These are phyloP conservation scores for Aspergillus spinulosporus DNA, from an alignment of 2,329 filamentous ascomycete genomes.

Conservation along the genomic window DNA sequence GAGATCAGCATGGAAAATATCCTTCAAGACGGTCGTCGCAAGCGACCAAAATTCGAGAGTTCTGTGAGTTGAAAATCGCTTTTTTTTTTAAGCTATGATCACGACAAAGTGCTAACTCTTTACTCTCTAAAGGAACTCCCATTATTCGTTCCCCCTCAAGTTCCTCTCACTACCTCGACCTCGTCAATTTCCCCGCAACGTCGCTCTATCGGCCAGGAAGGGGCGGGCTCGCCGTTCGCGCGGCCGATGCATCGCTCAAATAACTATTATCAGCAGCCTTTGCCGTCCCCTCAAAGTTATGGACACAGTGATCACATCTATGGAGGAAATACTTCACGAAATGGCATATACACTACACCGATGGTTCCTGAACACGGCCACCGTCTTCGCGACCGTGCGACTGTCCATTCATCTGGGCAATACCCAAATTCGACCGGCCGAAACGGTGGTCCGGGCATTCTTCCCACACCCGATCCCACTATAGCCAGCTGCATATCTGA, in stretches of 20 bases:
- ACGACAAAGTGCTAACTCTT: slow-evolving; percentile 10
- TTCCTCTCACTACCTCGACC: slow-evolving; percentile 91
- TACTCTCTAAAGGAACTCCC: slow-evolving; percentile 73
- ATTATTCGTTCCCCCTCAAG: slow-evolving; percentile 89
- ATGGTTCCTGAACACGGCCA: slow-evolving; percentile 57
- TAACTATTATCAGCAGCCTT: slow-evolving; percentile 68
- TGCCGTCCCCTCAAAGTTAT: slow-evolving; percentile 84
- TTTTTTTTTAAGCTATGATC: slow-evolving; percentile 22
- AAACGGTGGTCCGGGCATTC: slow-evolving; percentile 56
- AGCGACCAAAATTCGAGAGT: slow-evolving; percentile 92
- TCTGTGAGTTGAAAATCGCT: slow-evolving; percentile 69
- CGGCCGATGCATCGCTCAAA: slow-evolving; percentile 77
- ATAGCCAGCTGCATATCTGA: slow-evolving; percentile 96
- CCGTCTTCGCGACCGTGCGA: slow-evolving; percentile 65
- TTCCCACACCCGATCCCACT: slow-evolving; percentile 95
- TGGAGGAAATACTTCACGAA: slow-evolving; percentile 33
- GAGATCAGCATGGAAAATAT: slow-evolving; percentile 99
- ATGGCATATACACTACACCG: slow-evolving; percentile 62
- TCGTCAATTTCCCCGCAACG: slow-evolving; percentile 94
- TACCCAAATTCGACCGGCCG: slow-evolving; percentile 44
- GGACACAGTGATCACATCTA: slow-evolving; percentile 51
- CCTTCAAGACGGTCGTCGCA: slow-evolving; percentile 91
- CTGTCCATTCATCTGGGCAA: slow-evolving; percentile 49
- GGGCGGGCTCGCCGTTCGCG: slow-evolving; percentile 67
- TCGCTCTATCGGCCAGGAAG: slow-evolving; percentile 72